phyloP scores from a whole-genome alignment of 768 basidiomycete genomes.

The Chiua virens region DNA sequence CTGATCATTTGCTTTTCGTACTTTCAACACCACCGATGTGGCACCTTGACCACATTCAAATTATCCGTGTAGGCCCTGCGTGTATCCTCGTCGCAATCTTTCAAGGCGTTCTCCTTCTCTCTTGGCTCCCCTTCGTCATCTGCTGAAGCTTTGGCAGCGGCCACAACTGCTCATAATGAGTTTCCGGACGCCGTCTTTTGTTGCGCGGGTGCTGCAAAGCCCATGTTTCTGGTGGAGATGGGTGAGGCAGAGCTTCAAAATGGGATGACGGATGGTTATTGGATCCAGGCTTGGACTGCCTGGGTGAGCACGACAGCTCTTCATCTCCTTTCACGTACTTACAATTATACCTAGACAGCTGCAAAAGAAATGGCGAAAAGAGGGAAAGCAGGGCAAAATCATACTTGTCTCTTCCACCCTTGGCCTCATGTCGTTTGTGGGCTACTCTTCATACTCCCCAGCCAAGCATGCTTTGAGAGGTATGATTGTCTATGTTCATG shows the following conservation, averaged over 20 bases:
- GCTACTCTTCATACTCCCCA: slow-evolving; percentile 79
- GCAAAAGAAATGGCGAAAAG: slow-evolving; percentile 61
- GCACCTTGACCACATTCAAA: no score
- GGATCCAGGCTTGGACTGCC: slow-evolving; percentile 51
- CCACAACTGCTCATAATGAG: slow-evolving; percentile 52
- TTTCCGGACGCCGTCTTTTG: slow-evolving; percentile 77
- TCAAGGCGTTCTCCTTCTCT: slow-evolving; percentile 67
- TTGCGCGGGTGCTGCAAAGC: slow-evolving; percentile 74
- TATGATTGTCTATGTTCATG: slow-evolving; percentile 27
- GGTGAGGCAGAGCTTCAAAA: slow-evolving; percentile 53
- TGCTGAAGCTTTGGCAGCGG: slow-evolving; percentile 59
- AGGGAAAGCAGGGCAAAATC: slow-evolving; percentile 64
- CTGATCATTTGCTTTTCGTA: no score
- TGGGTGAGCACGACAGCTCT: slow-evolving; percentile 28
- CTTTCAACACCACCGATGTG: no score
- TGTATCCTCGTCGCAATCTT: slow-evolving; percentile 54
- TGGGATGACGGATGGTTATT: slow-evolving; percentile 35
- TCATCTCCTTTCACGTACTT: neutral
- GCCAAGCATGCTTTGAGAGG: slow-evolving; percentile 86
- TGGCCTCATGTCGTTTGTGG: slow-evolving; percentile 73
- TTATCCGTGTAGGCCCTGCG: slow-evolving; percentile 45
- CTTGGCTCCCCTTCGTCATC: slow-evolving; percentile 55
- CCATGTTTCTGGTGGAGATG: slow-evolving; percentile 76
- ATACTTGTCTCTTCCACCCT: slow-evolving; percentile 75
- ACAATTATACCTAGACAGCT: slow-evolving; percentile 50